These are phyloP conservation scores for Physaria fendleri DNA, from an alignment of 345 rosid genomes.

Conservation along the genomic window DNA sequence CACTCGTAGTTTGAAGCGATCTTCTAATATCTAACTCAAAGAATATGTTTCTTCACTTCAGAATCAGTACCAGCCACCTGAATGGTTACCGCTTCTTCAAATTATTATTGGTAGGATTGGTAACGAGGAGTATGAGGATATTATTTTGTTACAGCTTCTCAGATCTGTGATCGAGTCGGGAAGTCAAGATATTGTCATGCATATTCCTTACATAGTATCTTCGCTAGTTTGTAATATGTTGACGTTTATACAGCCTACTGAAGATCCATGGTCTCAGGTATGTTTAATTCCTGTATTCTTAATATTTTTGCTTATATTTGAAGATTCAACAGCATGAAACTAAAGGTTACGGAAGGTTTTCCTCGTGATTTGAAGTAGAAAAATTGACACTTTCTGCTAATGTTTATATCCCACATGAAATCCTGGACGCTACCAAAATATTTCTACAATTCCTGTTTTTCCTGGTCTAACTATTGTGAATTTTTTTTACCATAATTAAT, in stretches of 20 bases:
- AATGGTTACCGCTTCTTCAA: constrained; percentile 75
- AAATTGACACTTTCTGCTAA: neutral
- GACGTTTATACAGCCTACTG: constrained; percentile 40
- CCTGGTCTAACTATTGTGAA: neutral
- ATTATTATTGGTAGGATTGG: constrained; percentile 59
- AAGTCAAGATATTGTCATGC: constrained; percentile 45
- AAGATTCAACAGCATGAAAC: constrained; percentile 2
- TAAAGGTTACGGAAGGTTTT: neutral
- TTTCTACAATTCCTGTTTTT: neutral
- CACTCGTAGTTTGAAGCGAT: constrained; percentile 3
- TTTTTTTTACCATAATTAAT: neutral
- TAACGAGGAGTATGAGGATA: constrained; percentile 58
- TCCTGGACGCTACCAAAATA: neutral
- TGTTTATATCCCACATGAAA: constrained; percentile 8
- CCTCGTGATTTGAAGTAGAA: neutral
- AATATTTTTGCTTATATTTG: neutral
- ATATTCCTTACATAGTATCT: constrained; percentile 62
- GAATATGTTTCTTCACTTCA: constrained; percentile 28
- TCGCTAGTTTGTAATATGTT: constrained; percentile 45
- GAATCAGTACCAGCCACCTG: constrained; percentile 75
- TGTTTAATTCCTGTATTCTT: constrained; percentile 22
- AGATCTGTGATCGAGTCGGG: constrained; percentile 60
- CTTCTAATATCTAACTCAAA: constrained; percentile 18
- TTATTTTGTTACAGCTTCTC: constrained; percentile 63
- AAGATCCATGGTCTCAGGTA: constrained; percentile 73